A percentile compares a stretch with the other conserved stretches of the same genome.
Conservation (phyloP, 768 basidiomycete genomes). For the Suillus cothurnatus region DNA sequence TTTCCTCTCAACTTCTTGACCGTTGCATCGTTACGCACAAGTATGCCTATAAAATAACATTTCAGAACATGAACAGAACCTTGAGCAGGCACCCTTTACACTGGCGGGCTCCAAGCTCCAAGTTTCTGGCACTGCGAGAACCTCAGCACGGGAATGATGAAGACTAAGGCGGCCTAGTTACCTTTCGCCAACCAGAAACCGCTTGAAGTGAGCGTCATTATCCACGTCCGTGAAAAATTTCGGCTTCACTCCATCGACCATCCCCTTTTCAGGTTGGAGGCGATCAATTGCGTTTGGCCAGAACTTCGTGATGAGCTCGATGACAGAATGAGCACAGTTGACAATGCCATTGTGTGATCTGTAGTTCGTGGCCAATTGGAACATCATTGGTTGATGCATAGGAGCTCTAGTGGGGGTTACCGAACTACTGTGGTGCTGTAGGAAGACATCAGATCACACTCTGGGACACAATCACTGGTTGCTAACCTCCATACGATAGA, state of each 20-base stretch:
- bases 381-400: constrained; percentile 37
- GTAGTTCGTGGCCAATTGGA: constrained; percentile 66
- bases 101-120: constrained; percentile 67
- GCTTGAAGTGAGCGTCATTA: constrained; percentile 46
- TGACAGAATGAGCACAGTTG: constrained; percentile 63
- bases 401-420: constrained; percentile 14
- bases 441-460: neutral
- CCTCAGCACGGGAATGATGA: constrained; percentile 13
- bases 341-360: constrained; percentile 76
- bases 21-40: constrained; percentile 64
- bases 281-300: constrained; percentile 69
- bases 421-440: constrained; percentile 22
- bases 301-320: constrained; percentile 58
- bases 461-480: neutral
- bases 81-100: constrained; percentile 38
- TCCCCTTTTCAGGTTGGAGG: constrained; percentile 55
- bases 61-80: neutral
- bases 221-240: constrained; percentile 56
- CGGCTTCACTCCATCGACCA: constrained; percentile 57
- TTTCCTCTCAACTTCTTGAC: constrained; percentile 46
- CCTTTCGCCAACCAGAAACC: constrained; percentile 57
- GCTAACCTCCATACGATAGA: constrained; percentile 61
- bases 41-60: constrained; percentile 52
- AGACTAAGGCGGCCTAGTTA: constrained; percentile 22
- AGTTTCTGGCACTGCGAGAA: constrained; percentile 40